Evolutionary conservation across 1,284 basidiomycete genomes (phyloP).

Genomic region (Tylopilus sp.): DNA sequence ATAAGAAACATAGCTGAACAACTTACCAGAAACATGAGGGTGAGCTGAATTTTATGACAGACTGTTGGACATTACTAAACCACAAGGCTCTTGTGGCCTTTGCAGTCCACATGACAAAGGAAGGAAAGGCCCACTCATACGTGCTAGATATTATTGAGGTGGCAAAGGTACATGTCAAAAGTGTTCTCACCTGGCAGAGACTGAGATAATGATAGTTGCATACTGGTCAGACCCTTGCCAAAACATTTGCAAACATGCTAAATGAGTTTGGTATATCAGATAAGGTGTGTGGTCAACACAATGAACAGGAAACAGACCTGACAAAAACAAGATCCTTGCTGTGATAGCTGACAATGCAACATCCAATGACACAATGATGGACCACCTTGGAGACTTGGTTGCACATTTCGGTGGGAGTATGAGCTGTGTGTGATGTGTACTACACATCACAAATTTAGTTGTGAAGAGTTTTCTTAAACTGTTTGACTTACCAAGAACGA

Average conservation of each 20-base stretch:
- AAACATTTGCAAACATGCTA: neutral
- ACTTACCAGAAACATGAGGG: neutral
- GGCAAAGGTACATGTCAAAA: neutral
- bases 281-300: no score
- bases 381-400: no score
- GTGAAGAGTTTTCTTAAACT: no score
- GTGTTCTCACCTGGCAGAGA: no score
- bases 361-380: neutral
- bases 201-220: neutral
- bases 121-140: neutral
- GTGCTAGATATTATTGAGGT: conserved; percentile 1
- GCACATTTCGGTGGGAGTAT: no score
- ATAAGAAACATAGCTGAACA: no score
- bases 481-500: no score
- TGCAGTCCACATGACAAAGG: neutral
- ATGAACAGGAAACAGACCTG: no score
- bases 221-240: neutral
- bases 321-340: no score
- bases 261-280: conserved; percentile 8
- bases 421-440: no score
- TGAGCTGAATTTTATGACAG: neutral
- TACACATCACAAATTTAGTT: no score
- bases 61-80: neutral
- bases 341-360: conserved; percentile 15
- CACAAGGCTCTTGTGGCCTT: neutral